These are phyloP conservation scores for Fermentozyma sake DNA, from an alignment of 1,139 yeast genomes.

Conservation along the genomic window DNA sequence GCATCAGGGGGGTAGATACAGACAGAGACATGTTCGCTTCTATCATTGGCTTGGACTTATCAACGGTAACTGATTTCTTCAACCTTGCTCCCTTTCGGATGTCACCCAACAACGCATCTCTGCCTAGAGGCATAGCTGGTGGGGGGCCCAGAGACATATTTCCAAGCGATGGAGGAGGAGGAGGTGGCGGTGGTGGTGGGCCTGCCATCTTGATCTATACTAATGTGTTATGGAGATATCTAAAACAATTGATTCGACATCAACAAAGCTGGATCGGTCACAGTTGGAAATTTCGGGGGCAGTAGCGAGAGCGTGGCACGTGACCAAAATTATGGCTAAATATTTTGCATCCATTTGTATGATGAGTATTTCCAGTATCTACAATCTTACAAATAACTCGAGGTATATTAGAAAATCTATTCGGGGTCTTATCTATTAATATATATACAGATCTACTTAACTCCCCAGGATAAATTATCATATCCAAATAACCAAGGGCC, in stretches of 20 bases:
- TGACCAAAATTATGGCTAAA: too few relatives aligned
- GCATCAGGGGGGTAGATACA: constrained; percentile 9
- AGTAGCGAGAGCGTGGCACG: too few relatives aligned
- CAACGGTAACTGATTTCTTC: constrained; percentile 62
- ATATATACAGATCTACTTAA: constrained; percentile 18
- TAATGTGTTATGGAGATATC: too few relatives aligned
- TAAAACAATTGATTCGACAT: too few relatives aligned
- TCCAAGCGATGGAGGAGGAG: constrained; percentile 15
- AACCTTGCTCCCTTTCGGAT: constrained; percentile 74
- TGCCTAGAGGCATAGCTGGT: constrained; percentile 36
- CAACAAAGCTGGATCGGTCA: too few relatives aligned
- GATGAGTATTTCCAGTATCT: too few relatives aligned
- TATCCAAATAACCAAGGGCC: constrained; percentile 87
- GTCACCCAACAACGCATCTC: constrained; percentile 83
- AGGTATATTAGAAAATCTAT: too few relatives aligned
- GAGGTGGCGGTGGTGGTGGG: constrained; percentile 15
- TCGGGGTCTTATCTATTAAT: neutral
- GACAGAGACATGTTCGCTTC: constrained; percentile 28
- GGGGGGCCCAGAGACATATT: constrained; percentile 20
- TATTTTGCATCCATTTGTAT: too few relatives aligned
- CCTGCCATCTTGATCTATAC: constrained; percentile 15
- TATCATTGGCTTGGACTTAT: constrained; percentile 41
- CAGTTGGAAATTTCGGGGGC: too few relatives aligned
- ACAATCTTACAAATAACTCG: too few relatives aligned
- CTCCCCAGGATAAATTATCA: constrained; percentile 63